Evolutionary conservation across 1,284 basidiomycete species (phyloP), one percentile per base, ranked within the genome.

Genomic region (Sporisorium sorghi): DNA sequence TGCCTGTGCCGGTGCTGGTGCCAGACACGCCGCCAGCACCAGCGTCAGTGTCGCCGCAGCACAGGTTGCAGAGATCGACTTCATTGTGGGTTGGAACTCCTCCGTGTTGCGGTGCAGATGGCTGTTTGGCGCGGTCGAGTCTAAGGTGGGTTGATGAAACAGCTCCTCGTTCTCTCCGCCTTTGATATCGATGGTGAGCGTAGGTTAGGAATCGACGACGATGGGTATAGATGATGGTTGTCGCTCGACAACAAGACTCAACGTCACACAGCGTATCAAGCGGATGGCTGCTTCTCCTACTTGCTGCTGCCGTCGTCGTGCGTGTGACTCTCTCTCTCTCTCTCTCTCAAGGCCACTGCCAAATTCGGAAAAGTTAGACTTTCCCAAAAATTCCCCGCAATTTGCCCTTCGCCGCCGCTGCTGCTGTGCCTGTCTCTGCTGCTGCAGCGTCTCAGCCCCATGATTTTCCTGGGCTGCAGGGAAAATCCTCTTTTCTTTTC

Each of bases 351-450:
- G n/a, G 24, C 37, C 15, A 7, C 19, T 6, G 2, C 37, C 37
- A 3, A 19, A 40, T 8, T n/a, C 37, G 37, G 47, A 30, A 58
- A 40, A 17, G n/a, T n/a, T n/a, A 6, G 7, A 17, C 35, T 37
- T 17, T 37, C n/a, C n/a, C 15, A 19, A 49, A 52, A 51, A 66
- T 66, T 59, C 63, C 63, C 63, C 63, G 63, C 57, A 52, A 35
- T 58, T 58, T 53, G 4, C 14, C 21, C 12, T 5, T 14, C 35
- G 2, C 35, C 15, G 9, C 33, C 14, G 19, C 32, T 15, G 19
- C 32, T 49, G 10, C 10, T 24, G 35, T n/a, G n/a, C n/a, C n/a
- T n/a, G n/a, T n/a, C n/a, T n/a, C n/a, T 42, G 46, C 15, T 10
- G 46, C 28, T 47, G 46, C n/a, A 3, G 7, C 28, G 28, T 21